Conservation (phyloP, 495 filamentous ascomycete species). For the Evansstolkia leycettana region DNA sequence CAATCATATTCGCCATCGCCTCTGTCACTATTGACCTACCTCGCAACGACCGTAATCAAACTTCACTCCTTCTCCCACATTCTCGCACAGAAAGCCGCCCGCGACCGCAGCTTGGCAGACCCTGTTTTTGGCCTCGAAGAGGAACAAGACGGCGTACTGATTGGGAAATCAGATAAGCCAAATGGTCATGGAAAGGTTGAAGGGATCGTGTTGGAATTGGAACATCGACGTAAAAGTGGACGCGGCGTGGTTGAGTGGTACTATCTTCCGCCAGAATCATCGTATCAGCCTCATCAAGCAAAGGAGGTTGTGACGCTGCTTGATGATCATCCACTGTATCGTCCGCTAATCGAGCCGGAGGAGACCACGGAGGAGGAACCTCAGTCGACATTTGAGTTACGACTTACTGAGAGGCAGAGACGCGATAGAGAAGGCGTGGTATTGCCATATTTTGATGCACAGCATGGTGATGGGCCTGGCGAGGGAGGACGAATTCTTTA, state of each 20-base stretch:
- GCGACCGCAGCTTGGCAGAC: constrained; percentile 52
- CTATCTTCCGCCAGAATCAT: constrained; percentile 42
- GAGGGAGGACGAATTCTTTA: constrained; percentile 86
- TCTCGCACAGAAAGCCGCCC: constrained; percentile 52
- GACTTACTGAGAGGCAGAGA: constrained; percentile 81
- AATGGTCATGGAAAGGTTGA: constrained; percentile 28
- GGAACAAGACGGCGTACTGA: constrained; percentile 58
- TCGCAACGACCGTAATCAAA: constrained; percentile 55
- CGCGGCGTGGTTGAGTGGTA: constrained; percentile 68
- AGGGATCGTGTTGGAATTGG: constrained; percentile 72
- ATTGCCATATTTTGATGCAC: constrained; percentile 90
- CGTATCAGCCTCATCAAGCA: constrained; percentile 18
- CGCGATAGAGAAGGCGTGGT: constrained; percentile 77
- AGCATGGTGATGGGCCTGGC: constrained; percentile 64
- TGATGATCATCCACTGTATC: constrained; percentile 65
- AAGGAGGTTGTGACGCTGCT: constrained; percentile 53
- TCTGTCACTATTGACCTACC: constrained; percentile 45
- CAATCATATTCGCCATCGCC: constrained; percentile 55
- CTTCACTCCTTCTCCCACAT: constrained; percentile 56
- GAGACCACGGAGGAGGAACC: constrained; percentile 34
- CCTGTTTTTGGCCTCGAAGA: constrained; percentile 71
- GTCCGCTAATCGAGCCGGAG: constrained; percentile 27
- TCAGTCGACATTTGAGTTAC: constrained; percentile 67
- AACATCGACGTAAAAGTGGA: constrained; percentile 70
- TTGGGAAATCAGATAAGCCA: constrained; percentile 38